Evolutionary conservation across 2,329 filamentous ascomycete genomes (phyloP), one percentile per base, ranked within the genome.

Genomic region (Hypoxylon sp.): DNA sequence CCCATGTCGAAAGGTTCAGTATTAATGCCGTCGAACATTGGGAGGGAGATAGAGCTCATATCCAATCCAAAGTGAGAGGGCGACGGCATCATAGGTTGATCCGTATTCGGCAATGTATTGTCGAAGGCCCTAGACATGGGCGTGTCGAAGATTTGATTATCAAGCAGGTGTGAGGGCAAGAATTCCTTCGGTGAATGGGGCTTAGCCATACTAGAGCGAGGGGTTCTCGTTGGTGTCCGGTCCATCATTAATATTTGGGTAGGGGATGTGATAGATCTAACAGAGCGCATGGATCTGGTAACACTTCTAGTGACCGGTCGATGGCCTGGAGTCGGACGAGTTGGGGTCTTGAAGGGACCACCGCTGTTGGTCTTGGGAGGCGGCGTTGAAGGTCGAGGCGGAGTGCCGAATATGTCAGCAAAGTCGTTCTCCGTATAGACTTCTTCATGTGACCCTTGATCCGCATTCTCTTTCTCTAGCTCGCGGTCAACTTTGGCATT

Each of bases 361-460:
- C 81, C 80, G 56, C 82, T 83, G 37, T 82, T 79, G 63, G 83
- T 81, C 76, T 84, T 84, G 3, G 86, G 87, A 66, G 84, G 84
- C 67, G 85, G 88, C 3, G 84, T 90, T 58, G 82, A 90, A 58
- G 80, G 84, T 73, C 85, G 78, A 61, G 81, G 82, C 69, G 80
- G 86, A 75, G 82, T 91, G 63, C 90, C 89, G 74, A 96, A 95
- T 3, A 96, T 84, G 66, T 90, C 87, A 54, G 79, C 79, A 68
- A 82, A 77, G 17, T 83, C 82, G 55, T 81, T 77, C n/a, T 77
- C 64, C 11, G 46, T 22, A 48, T 46, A 64, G 37, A 69, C 69
- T 79, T 82, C 71, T 79, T 77, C 68, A 76, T 80, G 64, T 77
- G 78, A 67, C 76, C 80, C 75, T 44, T 73, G 74, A n/a, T 61